phyloP scores from a whole-genome alignment of 1,284 basidiomycete species.

The Ustilago curta region DNA sequence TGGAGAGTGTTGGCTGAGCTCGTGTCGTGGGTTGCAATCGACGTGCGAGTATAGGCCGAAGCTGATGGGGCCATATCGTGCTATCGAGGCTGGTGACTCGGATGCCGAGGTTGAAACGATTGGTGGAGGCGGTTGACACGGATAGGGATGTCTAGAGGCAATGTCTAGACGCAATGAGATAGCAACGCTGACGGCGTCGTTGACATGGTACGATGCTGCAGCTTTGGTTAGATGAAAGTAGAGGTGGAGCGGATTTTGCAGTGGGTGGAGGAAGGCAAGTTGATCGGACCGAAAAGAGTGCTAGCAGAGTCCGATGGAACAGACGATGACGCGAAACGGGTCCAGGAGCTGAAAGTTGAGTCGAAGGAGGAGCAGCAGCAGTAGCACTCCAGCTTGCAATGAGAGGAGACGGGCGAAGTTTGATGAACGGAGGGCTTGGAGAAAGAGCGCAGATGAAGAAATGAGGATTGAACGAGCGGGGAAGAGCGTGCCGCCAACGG shows the following conservation, averaged over 20 bases:
- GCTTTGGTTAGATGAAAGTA: neutral
- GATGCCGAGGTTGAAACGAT: neutral
- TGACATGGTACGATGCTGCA: slow-evolving; percentile 18
- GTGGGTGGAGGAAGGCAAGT: neutral
- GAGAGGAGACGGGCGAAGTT: neutral
- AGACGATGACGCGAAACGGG: neutral
- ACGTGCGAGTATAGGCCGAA: slow-evolving; percentile 8
- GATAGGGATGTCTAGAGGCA: neutral
- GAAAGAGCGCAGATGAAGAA: neutral
- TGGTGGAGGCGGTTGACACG: neutral
- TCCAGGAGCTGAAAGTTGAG: neutral
- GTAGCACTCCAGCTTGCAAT: neutral
- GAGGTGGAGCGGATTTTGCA: neutral
- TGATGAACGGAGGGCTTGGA: neutral
- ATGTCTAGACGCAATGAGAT: slow-evolving; percentile 1
- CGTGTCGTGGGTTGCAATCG: slow-evolving; percentile 1
- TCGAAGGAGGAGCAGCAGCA: neutral
- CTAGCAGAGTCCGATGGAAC: neutral
- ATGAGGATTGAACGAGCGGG: neutral
- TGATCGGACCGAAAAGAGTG: no score
- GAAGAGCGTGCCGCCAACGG: neutral
- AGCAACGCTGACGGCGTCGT: slow-evolving; percentile 9
- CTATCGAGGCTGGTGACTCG: neutral
- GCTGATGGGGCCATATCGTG: slow-evolving; percentile 22
- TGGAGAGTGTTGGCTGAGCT: slow-evolving; percentile 8